phyloP scores from a whole-genome alignment of 2,329 filamentous ascomycete genomes.

The Pseudocercospora vitis region DNA sequence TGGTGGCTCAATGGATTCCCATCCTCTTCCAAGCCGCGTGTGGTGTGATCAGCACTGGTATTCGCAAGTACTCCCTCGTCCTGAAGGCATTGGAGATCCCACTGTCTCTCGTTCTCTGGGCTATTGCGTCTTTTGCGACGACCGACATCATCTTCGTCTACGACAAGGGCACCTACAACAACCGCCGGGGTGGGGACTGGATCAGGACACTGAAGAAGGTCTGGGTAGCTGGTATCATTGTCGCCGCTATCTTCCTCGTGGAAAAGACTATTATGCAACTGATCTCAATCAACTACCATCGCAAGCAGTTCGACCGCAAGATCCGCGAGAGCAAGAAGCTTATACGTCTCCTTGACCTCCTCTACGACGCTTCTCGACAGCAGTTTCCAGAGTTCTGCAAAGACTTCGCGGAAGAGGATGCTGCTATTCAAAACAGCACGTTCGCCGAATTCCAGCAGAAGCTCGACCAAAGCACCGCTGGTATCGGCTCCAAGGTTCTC shows the following conservation, averaged over 20 bases:
- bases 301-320: conserved; percentile 66
- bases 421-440: conserved; percentile 75
- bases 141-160: conserved; percentile 49
- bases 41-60: conserved; percentile 67
- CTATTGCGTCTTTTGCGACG: conserved; percentile 60
- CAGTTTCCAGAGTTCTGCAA: conserved; percentile 80
- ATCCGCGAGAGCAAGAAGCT: conserved; percentile 80
- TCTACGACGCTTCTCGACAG: conserved; percentile 76
- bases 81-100: conserved; percentile 64
- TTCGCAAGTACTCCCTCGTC: conserved; percentile 68
- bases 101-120: conserved; percentile 68
- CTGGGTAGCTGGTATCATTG: conserved; percentile 61
- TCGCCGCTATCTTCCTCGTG: conserved; percentile 63
- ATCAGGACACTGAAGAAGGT: conserved; percentile 52
- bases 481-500: conserved; percentile 57
- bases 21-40: conserved; percentile 66
- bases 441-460: conserved; percentile 51
- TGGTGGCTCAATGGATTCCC: conserved; percentile 62
- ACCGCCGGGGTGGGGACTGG: background rate
- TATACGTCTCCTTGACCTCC: conserved; percentile 67
- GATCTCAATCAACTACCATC: conserved; percentile 71
- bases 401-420: conserved; percentile 78
- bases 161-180: conserved; percentile 29
- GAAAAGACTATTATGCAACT: conserved; percentile 70
- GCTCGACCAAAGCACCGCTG: conserved; percentile 45